A percentile compares a stretch with the other conserved stretches of the same genome.
phyloP scores from a whole-genome alignment of 1,284 basidiomycete genomes.

The Heliocybe sulcata region DNA sequence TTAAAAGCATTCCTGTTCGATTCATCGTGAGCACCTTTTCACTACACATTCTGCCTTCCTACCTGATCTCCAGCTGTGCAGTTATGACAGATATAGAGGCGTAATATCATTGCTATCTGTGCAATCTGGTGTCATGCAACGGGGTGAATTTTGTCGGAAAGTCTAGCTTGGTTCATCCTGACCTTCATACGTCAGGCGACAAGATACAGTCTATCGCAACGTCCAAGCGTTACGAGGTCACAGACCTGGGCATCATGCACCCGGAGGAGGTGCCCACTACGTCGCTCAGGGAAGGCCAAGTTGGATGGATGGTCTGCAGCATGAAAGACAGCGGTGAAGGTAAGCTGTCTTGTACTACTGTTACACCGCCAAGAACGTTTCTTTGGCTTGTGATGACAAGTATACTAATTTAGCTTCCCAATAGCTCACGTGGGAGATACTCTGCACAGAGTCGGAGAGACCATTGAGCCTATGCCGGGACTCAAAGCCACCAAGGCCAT shows the following conservation, averaged over 20 bases:
- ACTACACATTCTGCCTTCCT: background rate
- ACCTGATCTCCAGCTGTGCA: slow-evolving; percentile 23
- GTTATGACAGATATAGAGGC: slow-evolving; percentile 94
- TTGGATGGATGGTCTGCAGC: slow-evolving; percentile 88
- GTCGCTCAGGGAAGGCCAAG: slow-evolving; percentile 79
- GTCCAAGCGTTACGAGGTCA: slow-evolving; percentile 87
- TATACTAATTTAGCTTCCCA: slow-evolving; percentile 10
- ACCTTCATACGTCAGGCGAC: slow-evolving; percentile 51
- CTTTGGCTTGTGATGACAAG: background rate
- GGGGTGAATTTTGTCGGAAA: slow-evolving; percentile 33
- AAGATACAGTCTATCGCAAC: slow-evolving; percentile 85
- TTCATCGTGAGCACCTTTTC: slow-evolving; percentile 56
- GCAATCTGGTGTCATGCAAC: slow-evolving; percentile 56
- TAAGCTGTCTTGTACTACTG: slow-evolving; percentile 25
- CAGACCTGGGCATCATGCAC: slow-evolving; percentile 89
- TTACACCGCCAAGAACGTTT: background rate
- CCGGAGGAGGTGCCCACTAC: slow-evolving; percentile 78
- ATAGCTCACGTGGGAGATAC: slow-evolving; percentile 92
- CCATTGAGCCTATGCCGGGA: slow-evolving; percentile 83
- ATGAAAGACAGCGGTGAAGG: slow-evolving; percentile 99
- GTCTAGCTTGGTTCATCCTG: slow-evolving; percentile 3
- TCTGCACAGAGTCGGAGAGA: slow-evolving; percentile 69
- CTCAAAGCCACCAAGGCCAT: slow-evolving; percentile 93
- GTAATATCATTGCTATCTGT: slow-evolving; percentile 91
- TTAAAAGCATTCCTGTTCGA: slow-evolving; percentile 91